These are phyloP conservation scores for Lipomyces yamadae DNA, from an alignment of 805 yeast species.

Conservation along the genomic window DNA sequence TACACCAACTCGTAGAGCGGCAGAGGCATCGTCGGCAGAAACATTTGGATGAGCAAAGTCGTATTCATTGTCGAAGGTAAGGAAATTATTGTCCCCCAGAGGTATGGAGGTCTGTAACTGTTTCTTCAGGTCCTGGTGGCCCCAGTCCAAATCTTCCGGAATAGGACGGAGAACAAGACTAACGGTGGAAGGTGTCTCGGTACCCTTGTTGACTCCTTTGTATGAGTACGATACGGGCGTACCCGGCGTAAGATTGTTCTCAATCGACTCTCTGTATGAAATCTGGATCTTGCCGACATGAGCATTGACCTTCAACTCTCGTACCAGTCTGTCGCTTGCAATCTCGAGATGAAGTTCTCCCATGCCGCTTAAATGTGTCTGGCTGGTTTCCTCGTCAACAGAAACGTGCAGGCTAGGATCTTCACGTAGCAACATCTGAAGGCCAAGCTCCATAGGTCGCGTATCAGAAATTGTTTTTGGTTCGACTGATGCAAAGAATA, in stretches of 20 bases:
- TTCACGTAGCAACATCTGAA: constrained; percentile 71
- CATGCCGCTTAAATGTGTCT: constrained; percentile 90
- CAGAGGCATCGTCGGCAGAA: constrained; percentile 42
- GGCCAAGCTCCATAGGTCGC: constrained; percentile 70
- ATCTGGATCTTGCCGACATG: constrained; percentile 84
- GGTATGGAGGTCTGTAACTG: constrained; percentile 37
- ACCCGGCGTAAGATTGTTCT: constrained; percentile 13
- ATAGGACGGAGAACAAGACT: constrained; percentile 42
- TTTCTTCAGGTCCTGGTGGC: constrained; percentile 51
- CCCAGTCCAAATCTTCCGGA: constrained; percentile 41
- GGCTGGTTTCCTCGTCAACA: constrained; percentile 82
- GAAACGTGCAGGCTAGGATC: constrained; percentile 84
- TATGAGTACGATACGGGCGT: constrained; percentile 26
- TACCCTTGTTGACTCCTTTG: constrained; percentile 39
- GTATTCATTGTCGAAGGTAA: constrained; percentile 16
- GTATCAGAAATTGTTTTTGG: constrained; percentile 84
- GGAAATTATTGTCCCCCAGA: constrained; percentile 31
- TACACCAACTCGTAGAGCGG: constrained; percentile 43
- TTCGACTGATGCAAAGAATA: constrained; percentile 81
- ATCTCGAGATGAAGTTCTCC: constrained; percentile 95
- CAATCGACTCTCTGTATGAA: constrained; percentile 78
- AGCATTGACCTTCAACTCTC: constrained; percentile 80
- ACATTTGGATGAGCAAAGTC: constrained; percentile 41
- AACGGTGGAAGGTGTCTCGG: constrained; percentile 43
- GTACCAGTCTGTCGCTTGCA: constrained; percentile 75